Evolutionary conservation across 2,329 filamentous ascomycete species (phyloP).

Genomic region (Hypoxylon sp.): DNA sequence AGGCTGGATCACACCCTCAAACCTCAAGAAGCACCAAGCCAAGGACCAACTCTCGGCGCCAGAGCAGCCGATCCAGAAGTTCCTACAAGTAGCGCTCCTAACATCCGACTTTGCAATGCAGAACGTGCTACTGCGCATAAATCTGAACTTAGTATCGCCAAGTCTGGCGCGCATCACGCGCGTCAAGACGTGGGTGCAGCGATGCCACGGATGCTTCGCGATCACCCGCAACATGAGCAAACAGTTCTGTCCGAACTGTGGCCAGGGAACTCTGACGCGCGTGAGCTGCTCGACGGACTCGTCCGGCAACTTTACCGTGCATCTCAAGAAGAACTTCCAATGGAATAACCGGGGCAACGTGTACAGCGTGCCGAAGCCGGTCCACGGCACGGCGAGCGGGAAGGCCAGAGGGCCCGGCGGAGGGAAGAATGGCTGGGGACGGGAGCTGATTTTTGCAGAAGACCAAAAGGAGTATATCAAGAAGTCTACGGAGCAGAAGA

Average conservation of each 20-base stretch:
- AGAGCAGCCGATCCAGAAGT: slow-evolving; percentile 69
- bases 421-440: slow-evolving; percentile 90
- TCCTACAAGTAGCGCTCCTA: slow-evolving; percentile 89
- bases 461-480: slow-evolving; percentile 94
- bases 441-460: slow-evolving; percentile 86
- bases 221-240: slow-evolving; percentile 86
- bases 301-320: slow-evolving; percentile 84
- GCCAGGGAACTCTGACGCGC: slow-evolving; percentile 86
- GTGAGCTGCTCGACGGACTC: slow-evolving; percentile 88
- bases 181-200: slow-evolving; percentile 89
- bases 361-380: slow-evolving; percentile 93
- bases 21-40: slow-evolving; percentile 87
- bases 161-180: slow-evolving; percentile 84
- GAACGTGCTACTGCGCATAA: slow-evolving; percentile 95
- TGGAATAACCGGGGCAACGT: slow-evolving; percentile 95
- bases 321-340: slow-evolving; percentile 95
- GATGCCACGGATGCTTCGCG: slow-evolving; percentile 94
- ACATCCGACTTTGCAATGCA: slow-evolving; percentile 99
- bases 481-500: slow-evolving; percentile 74
- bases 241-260: slow-evolving; percentile 94
- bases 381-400: slow-evolving; percentile 84
- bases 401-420: slow-evolving; percentile 77
- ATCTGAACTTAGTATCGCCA: slow-evolving; percentile 88
- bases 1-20: slow-evolving; percentile 95
- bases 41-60: slow-evolving; percentile 70